These are phyloP conservation scores for Aspergillus saccharolyticus DNA, from an alignment of 495 filamentous ascomycete genomes.

Conservation along the genomic window DNA sequence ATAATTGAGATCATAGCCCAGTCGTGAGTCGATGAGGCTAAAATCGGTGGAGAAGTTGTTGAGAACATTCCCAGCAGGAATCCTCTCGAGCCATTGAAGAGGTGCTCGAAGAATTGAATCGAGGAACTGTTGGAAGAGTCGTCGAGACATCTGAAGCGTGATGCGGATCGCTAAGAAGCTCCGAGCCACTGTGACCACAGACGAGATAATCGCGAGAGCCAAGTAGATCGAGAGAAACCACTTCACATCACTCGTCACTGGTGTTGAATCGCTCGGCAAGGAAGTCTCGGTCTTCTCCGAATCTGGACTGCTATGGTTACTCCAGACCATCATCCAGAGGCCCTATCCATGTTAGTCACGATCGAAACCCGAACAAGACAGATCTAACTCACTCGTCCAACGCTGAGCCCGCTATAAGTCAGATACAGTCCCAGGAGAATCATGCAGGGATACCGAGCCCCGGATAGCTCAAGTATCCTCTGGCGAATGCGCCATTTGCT, in stretches of 20 bases:
- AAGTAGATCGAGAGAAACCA: background rate
- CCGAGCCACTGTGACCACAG: constrained; percentile 16
- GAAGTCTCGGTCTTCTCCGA: background rate
- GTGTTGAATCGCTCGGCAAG: background rate
- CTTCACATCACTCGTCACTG: background rate
- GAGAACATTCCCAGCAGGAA: constrained; percentile 45
- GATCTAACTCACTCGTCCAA: background rate
- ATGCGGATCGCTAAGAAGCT: background rate
- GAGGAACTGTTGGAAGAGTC: constrained; percentile 41
- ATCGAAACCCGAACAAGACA: background rate
- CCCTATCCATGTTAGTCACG: background rate
- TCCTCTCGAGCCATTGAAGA: constrained; percentile 46
- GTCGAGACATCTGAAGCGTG: constrained; percentile 21
- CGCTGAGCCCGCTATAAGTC: background rate
- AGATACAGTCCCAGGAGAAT: background rate
- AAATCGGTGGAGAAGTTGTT: constrained; percentile 49
- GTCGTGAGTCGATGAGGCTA: constrained; percentile 35
- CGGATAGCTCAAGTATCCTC: background rate
- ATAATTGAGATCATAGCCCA: constrained; percentile 26
- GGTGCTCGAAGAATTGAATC: constrained; percentile 43
- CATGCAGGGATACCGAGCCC: background rate
- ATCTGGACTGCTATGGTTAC: background rate
- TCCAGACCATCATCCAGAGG: constrained; percentile 2
- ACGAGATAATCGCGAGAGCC: constrained; percentile 47
- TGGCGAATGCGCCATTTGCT: background rate